phyloP scores from a whole-genome alignment of 495 filamentous ascomycete genomes.

The Neurospora terricola region DNA sequence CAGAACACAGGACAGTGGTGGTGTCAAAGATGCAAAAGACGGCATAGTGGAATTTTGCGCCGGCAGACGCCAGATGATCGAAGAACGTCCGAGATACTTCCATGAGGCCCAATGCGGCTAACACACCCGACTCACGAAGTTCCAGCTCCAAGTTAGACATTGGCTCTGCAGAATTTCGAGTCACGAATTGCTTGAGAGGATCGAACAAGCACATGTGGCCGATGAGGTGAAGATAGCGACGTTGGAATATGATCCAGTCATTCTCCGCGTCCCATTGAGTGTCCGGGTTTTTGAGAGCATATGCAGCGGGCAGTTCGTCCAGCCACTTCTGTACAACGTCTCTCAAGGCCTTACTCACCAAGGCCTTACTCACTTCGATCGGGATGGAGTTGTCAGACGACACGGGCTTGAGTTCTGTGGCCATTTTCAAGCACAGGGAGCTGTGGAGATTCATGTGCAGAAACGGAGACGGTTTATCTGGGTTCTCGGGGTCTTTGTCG shows the following conservation, averaged over 20 bases:
- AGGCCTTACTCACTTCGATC: conserved; percentile 2
- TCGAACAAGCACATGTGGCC: conserved; percentile 37
- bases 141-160: conserved; percentile 17
- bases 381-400: not conserved
- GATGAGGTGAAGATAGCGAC: conserved; percentile 37
- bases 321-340: conserved; percentile 30
- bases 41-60: conserved; percentile 41
- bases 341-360: conserved; percentile 13
- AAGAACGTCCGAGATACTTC: conserved; percentile 31
- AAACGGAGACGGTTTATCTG: conserved; percentile 31
- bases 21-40: conserved; percentile 46
- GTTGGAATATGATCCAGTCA: conserved; percentile 36
- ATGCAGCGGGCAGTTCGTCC: conserved; percentile 31
- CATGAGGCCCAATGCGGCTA: conserved; percentile 32
- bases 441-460: conserved; percentile 32
- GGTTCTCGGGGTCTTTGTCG: conserved; percentile 23
- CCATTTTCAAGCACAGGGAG: conserved; percentile 22
- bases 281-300: conserved; percentile 29
- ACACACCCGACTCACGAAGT: conserved; percentile 28
- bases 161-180: conserved; percentile 18
- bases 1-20: conserved; percentile 38
- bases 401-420: conserved; percentile 6
- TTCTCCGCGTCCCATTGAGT: conserved; percentile 35
- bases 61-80: conserved; percentile 30
- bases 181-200: conserved; percentile 35